Evolutionary conservation across 2,329 filamentous ascomycete species (phyloP).

Genomic region (Cladosporium phlei): DNA sequence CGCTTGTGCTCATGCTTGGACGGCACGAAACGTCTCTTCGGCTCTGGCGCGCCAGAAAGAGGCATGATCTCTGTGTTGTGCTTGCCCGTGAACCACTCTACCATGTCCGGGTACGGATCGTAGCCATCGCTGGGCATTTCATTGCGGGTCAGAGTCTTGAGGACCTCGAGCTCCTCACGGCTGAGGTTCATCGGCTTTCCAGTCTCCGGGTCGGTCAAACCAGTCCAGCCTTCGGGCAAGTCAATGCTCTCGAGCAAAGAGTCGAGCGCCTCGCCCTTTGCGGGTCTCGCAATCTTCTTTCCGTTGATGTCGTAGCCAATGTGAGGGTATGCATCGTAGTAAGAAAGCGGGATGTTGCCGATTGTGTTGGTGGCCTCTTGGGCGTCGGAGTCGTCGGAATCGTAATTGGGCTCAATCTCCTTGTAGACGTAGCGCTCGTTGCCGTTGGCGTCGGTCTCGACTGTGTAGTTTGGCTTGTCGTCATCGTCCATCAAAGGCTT

Average conservation of each 20-base stretch:
- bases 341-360: constrained; percentile 85
- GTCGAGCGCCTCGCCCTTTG: constrained; percentile 88
- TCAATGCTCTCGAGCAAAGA: constrained; percentile 94
- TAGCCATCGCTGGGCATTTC: constrained; percentile 83
- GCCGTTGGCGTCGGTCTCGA: constrained; percentile 81
- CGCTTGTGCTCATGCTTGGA: constrained; percentile 96
- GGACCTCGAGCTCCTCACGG: constrained; percentile 79
- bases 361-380: constrained; percentile 82
- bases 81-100: constrained; percentile 90
- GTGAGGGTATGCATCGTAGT: constrained; percentile 96
- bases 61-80: constrained; percentile 85
- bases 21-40: constrained; percentile 89
- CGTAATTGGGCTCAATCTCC: constrained; percentile 90
- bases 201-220: constrained; percentile 86
- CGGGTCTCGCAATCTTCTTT: constrained; percentile 94
- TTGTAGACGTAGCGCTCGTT: constrained; percentile 85
- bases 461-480: constrained; percentile 50
- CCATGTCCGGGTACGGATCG: constrained; percentile 85
- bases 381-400: constrained; percentile 89
- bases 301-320: constrained; percentile 99
- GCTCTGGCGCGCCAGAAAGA: constrained; percentile 86
- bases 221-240: constrained; percentile 94
- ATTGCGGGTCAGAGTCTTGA: constrained; percentile 83
- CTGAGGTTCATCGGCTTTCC: constrained; percentile 87
- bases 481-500: constrained; percentile 19